Percentiles rank a stretch among this genome's conserved stretches.
Conservation (phyloP, 352 stramenopile genomes). For the Phytophthora cajani region DNA sequence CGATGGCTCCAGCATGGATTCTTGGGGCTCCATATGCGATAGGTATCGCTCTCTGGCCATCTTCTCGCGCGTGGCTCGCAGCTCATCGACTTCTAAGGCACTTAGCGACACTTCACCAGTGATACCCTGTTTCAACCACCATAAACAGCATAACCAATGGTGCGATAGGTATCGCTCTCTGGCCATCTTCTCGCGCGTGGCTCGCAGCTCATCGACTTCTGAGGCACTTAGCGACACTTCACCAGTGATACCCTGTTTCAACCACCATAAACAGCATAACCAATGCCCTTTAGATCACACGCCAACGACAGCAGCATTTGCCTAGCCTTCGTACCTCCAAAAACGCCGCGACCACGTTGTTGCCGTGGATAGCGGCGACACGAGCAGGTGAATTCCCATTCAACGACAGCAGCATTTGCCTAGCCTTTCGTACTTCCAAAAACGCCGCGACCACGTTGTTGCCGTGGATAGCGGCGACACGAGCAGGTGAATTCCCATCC, state of each 20-base stretch:
- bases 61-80: constrained; percentile 47
- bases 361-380: constrained; percentile 58
- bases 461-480: constrained; percentile 58
- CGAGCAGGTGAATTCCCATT: constrained; percentile 56
- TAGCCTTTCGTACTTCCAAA: constrained; percentile 35
- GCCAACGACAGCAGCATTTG: neutral
- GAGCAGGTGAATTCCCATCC: constrained; percentile 62
- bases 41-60: constrained; percentile 58
- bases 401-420: neutral
- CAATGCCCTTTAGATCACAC: constrained; percentile 2
- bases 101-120: constrained; percentile 30
- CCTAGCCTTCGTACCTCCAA: constrained; percentile 35
- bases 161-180: constrained; percentile 57
- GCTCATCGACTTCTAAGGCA: constrained; percentile 22
- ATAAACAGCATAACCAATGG: neutral
- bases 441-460: constrained; percentile 45
- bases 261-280: neutral
- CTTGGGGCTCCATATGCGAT: constrained; percentile 53
- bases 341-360: constrained; percentile 42
- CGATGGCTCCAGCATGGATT: constrained; percentile 46
- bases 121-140: constrained; percentile 14
- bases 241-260: constrained; percentile 24
- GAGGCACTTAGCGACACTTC: constrained; percentile 25
- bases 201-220: constrained; percentile 34
- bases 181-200: constrained; percentile 49